A percentile compares a stretch with the other conserved stretches of the same genome.
phyloP scores from a whole-genome alignment of 139 green algal species.

The Tetradesmus lagerheimii region DNA sequence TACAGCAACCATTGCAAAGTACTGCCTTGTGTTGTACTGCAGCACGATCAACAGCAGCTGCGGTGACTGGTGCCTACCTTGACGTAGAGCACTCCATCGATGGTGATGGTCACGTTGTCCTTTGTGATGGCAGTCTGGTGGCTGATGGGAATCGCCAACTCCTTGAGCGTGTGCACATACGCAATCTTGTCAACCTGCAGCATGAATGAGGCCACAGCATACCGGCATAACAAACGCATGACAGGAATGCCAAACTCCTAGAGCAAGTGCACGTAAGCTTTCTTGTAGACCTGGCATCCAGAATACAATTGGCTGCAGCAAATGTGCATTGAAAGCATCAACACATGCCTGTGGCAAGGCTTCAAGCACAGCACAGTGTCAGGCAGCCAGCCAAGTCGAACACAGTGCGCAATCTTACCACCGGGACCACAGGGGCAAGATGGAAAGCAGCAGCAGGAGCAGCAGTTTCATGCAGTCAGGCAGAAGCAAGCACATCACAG shows the following conservation, averaged over 20 bases:
- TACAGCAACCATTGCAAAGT: slow-evolving; percentile 65
- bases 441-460: neutral
- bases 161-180: slow-evolving; percentile 92
- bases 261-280: slow-evolving; percentile 88
- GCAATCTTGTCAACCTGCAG: slow-evolving; percentile 85
- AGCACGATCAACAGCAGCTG: too few species aligned
- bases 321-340: neutral
- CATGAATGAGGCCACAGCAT: neutral
- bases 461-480: neutral
- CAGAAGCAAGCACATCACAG: slow-evolving; percentile 9
- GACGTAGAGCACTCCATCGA: slow-evolving; percentile 98
- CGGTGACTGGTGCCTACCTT: neutral
- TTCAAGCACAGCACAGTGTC: too few species aligned
- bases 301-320: neutral
- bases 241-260: slow-evolving; percentile 94
- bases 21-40: neutral
- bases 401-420: slow-evolving; percentile 62
- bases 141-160: slow-evolving; percentile 89
- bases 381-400: neutral
- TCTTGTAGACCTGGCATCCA: slow-evolving; percentile 82
- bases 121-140: slow-evolving; percentile 97
- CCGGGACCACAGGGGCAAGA: too few species aligned
- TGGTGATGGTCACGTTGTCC: slow-evolving; percentile 97
- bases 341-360: neutral
- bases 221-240: neutral